Evolutionary conservation across 768 basidiomycete species (phyloP).

Genomic region (Auriculariales sp.): DNA sequence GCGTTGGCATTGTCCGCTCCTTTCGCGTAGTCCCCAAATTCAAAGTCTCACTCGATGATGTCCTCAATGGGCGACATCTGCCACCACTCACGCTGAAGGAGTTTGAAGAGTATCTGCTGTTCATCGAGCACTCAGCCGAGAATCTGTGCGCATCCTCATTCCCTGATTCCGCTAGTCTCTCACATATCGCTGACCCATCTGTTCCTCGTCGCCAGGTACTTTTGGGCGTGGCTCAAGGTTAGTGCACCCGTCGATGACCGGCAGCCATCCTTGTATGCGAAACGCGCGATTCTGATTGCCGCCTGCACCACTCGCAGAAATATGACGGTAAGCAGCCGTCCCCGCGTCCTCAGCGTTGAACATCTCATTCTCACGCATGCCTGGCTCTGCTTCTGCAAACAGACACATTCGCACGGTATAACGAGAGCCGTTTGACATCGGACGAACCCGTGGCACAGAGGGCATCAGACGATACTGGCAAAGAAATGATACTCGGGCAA

Average conservation of each 20-base stretch:
- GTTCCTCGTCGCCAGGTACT: constrained; percentile 34
- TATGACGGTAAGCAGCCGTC: not conserved
- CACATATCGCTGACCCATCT: constrained; percentile 4
- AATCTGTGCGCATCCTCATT: constrained; percentile 38
- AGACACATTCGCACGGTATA: too few relatives aligned
- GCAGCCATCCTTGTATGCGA: too few relatives aligned
- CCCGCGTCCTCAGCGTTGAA: too few relatives aligned
- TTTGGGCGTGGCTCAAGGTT: constrained; percentile 23
- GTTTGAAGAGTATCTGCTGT: constrained; percentile 67
- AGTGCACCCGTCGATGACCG: too few relatives aligned
- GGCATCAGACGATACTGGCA: too few relatives aligned
- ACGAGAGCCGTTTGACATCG: too few relatives aligned
- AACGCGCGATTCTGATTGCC: too few relatives aligned
- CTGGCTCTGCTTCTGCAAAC: too few relatives aligned
- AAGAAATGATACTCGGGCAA: constrained; percentile 14
- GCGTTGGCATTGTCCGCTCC: constrained; percentile 10
- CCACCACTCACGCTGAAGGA: constrained; percentile 69
- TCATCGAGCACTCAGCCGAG: constrained; percentile 61
- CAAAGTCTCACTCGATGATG: constrained; percentile 55
- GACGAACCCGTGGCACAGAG: too few relatives aligned
- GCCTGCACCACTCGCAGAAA: too few relatives aligned
- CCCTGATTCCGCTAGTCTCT: constrained; percentile 2
- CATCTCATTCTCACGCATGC: too few relatives aligned
- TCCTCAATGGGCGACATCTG: constrained; percentile 60
- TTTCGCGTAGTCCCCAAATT: constrained; percentile 42